Percentiles rank a stretch among this genome's conserved stretches.
Evolutionary conservation across 805 yeast species (phyloP).

Genomic region (Hanseniaspora taiwanica): DNA sequence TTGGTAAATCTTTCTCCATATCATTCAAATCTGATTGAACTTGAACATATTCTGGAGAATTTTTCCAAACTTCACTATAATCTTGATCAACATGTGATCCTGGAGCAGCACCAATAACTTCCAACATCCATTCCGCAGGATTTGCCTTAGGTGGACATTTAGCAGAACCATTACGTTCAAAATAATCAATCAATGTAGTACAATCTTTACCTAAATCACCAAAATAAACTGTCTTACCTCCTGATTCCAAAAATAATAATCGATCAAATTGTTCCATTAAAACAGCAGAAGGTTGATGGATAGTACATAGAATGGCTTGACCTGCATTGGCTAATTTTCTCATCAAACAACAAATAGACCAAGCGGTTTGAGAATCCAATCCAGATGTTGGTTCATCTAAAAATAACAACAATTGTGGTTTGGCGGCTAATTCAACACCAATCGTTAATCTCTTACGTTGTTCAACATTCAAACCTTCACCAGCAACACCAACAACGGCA

Average conservation of each 20-base stretch:
- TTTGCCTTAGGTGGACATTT: slow-evolving; percentile 58
- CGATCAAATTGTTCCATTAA: slow-evolving; percentile 69
- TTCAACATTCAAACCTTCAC: slow-evolving; percentile 54
- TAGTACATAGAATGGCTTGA: slow-evolving; percentile 59
- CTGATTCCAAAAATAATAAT: slow-evolving; percentile 51
- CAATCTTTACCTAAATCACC: slow-evolving; percentile 59
- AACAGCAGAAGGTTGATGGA: slow-evolving; percentile 78
- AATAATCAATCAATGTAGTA: slow-evolving; percentile 44
- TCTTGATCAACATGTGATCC: slow-evolving; percentile 64
- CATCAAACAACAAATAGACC: slow-evolving; percentile 51
- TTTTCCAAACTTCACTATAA: slow-evolving; percentile 65
- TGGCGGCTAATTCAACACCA: slow-evolving; percentile 56
- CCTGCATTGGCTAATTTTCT: slow-evolving; percentile 46
- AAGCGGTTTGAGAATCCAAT: slow-evolving; percentile 54
- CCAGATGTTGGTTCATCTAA: slow-evolving; percentile 62
- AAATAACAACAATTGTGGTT: slow-evolving; percentile 45
- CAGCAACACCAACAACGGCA: slow-evolving; percentile 63
- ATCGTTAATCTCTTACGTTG: slow-evolving; percentile 50
- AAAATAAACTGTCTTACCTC: slow-evolving; percentile 65
- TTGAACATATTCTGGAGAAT: slow-evolving; percentile 46
- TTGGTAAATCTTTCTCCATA: slow-evolving; percentile 49
- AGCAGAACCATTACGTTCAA: slow-evolving; percentile 52
- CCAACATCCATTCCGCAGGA: slow-evolving; percentile 90
- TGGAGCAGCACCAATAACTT: slow-evolving; percentile 73
- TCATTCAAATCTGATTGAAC: slow-evolving; percentile 45